Percentiles rank a stretch among this genome's conserved stretches.
Conservation (phyloP, 768 basidiomycete species). For the Galerina sulciceps region DNA sequence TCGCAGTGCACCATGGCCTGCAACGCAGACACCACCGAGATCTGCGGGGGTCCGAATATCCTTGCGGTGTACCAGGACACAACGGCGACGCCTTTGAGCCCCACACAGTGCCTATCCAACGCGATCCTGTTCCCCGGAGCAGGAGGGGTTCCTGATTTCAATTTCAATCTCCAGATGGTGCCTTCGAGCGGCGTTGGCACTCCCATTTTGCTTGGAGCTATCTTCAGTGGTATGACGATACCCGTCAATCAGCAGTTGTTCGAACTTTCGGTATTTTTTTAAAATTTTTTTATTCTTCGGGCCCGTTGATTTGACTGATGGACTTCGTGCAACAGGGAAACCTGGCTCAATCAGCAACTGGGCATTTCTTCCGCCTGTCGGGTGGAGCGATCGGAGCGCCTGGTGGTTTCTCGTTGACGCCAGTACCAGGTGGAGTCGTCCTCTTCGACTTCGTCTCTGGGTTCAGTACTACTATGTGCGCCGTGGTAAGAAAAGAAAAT, state of each 20-base stretch:
- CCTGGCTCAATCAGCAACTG: neutral
- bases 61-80: constrained; percentile 49
- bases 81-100: constrained; percentile 1
- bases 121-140: constrained; percentile 7
- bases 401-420: neutral
- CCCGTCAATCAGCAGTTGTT: constrained; percentile 4
- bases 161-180: constrained; percentile 11
- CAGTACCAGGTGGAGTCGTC: neutral
- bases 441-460: neutral
- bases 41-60: constrained; percentile 60
- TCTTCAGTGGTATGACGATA: neutral
- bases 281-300: neutral
- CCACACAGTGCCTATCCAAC: neutral
- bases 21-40: constrained; percentile 54
- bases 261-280: neutral
- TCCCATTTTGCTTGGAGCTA: neutral
- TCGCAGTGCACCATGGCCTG: constrained; percentile 64
- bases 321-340: neutral
- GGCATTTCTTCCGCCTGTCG: neutral
- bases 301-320: no score
- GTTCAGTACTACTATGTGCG: neutral
- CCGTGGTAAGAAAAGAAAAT: neutral
- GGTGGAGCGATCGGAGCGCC: neutral
- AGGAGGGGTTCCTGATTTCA: constrained; percentile 9
- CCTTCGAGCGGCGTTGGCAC: neutral